Conservation (phyloP, 345 rosid species). For the Arabidopsis suecica region DNA sequence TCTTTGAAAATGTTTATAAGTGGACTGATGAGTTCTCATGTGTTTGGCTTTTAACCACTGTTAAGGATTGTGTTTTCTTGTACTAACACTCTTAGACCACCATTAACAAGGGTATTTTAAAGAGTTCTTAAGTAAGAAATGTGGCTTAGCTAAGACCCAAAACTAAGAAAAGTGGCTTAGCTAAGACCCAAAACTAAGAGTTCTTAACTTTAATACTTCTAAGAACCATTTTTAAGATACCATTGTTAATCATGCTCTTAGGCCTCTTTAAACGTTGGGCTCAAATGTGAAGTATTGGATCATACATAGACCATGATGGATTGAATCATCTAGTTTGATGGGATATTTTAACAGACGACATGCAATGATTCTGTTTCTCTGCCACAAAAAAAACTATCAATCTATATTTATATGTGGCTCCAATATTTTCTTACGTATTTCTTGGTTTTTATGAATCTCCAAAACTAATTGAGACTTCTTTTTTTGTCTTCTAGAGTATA, state of each 20-base stretch:
- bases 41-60: background rate
- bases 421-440: background rate
- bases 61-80: background rate
- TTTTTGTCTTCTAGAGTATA: background rate
- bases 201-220: too few species aligned
- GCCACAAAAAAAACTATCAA: background rate
- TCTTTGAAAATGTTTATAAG: background rate
- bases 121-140: too few species aligned
- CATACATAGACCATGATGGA: constrained; percentile 35
- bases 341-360: constrained; percentile 22
- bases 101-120: too few species aligned
- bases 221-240: too few species aligned
- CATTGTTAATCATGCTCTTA: too few species aligned
- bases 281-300: constrained; percentile 24
- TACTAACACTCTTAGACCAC: too few species aligned
- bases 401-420: background rate
- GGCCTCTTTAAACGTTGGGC: background rate
- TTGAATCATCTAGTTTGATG: constrained; percentile 12
- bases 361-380: constrained; percentile 20
- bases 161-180: too few species aligned
- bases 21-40: background rate
- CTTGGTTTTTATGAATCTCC: background rate
- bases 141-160: too few species aligned
- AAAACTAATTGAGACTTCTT: background rate
- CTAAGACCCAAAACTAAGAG: too few species aligned